phyloP scores from a whole-genome alignment of 169 alveolate genomes.

The Eimeria acervulina region DNA sequence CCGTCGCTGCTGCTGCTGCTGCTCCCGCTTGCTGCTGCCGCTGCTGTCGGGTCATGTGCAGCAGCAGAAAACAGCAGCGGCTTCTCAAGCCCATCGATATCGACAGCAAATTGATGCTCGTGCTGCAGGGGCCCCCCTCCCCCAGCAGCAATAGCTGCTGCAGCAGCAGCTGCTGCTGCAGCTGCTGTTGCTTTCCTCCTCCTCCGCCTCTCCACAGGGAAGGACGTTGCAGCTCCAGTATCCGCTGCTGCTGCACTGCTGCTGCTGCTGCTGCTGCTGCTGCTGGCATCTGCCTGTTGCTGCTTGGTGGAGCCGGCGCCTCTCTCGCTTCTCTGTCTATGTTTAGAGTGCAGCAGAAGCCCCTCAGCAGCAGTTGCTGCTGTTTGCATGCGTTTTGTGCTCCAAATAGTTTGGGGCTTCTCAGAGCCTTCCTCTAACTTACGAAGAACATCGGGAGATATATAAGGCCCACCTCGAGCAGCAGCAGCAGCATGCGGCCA shows the following conservation, averaged over 20 bases:
- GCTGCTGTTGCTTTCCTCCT: not conserved
- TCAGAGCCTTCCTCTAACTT: conserved; percentile 10
- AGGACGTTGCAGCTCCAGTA: conserved; percentile 36
- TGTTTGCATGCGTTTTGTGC: conserved; percentile 15
- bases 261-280: conserved; percentile 36
- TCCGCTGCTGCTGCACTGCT: conserved; percentile 48
- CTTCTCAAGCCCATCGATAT: conserved; percentile 50
- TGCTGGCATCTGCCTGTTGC: conserved; percentile 43
- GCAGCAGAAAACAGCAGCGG: conserved; percentile 52
- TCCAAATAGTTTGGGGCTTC: conserved; percentile 41
- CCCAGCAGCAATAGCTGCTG: not conserved
- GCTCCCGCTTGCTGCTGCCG: conserved; percentile 5
- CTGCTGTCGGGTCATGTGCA: not conserved
- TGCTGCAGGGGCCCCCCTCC: not conserved
- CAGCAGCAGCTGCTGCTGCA: conserved; percentile 13
- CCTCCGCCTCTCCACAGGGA: conserved; percentile 33
- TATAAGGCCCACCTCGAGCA: not conserved
- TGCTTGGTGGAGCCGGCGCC: not conserved
- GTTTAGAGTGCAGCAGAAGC: not conserved
- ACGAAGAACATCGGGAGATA: not conserved
- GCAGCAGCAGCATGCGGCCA: conserved; percentile 24
- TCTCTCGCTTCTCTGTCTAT: not conserved
- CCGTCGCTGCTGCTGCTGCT: not conserved
- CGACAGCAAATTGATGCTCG: not conserved
- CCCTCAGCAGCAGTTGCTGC: conserved; percentile 25